These are phyloP conservation scores for Metschnikowia lochheadii DNA, from an alignment of 805 yeast species.

Conservation along the genomic window DNA sequence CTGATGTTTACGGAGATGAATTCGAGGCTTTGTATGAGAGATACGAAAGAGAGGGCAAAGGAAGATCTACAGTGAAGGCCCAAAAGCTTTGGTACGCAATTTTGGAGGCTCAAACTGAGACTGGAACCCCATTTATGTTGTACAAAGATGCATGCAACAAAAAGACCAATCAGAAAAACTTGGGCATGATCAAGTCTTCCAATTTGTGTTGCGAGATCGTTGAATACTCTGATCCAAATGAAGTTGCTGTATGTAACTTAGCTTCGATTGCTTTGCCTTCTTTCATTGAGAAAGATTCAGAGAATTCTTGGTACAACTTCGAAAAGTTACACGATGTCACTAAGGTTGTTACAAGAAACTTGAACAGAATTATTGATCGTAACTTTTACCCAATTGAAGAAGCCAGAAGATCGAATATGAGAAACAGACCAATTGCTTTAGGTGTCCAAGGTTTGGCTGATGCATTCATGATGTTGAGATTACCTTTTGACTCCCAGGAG, in stretches of 20 bases:
- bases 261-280: slow-evolving; percentile 59
- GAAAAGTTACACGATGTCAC: slow-evolving; percentile 52
- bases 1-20: slow-evolving; percentile 54
- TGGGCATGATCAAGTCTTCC: slow-evolving; percentile 57
- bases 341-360: slow-evolving; percentile 52
- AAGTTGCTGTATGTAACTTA: slow-evolving; percentile 59
- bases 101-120: slow-evolving; percentile 60
- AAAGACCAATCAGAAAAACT: slow-evolving; percentile 57
- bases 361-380: slow-evolving; percentile 54
- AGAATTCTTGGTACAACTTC: slow-evolving; percentile 47
- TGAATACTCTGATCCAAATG: slow-evolving; percentile 55
- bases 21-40: slow-evolving; percentile 48
- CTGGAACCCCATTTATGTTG: slow-evolving; percentile 63
- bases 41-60: slow-evolving; percentile 50
- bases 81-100: slow-evolving; percentile 60
- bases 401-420: slow-evolving; percentile 51
- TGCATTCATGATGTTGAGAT: slow-evolving; percentile 50
- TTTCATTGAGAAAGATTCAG: slow-evolving; percentile 45
- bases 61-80: slow-evolving; percentile 48
- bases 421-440: slow-evolving; percentile 58
- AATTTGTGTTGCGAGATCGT: slow-evolving; percentile 63
- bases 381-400: slow-evolving; percentile 54
- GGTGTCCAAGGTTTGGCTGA: slow-evolving; percentile 66
- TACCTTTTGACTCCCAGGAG: slow-evolving; percentile 55
- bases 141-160: slow-evolving; percentile 60